Conservation (phyloP, 495 filamentous ascomycete genomes). For the Lineolata rhizophorae region DNA sequence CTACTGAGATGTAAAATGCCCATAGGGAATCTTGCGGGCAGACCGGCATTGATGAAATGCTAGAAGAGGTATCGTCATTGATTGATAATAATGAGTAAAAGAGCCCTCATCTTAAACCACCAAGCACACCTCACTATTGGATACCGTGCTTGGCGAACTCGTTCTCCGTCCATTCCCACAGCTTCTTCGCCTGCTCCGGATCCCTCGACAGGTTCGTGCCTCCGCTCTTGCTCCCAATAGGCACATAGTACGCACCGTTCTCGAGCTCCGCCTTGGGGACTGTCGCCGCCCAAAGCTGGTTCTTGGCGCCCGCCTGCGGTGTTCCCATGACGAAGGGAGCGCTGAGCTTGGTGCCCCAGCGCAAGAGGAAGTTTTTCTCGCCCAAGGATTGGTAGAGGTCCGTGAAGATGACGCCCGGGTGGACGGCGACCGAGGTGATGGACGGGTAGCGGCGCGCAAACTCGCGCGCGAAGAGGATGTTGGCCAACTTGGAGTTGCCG, state of each 20-base stretch:
- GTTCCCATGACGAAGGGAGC: neutral
- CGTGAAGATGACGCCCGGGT: slow-evolving; percentile 44
- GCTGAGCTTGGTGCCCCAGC: neutral
- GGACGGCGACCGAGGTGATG: slow-evolving; percentile 33
- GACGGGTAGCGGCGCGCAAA: slow-evolving; percentile 34
- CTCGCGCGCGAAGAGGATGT: slow-evolving; percentile 39
- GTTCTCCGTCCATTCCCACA: slow-evolving; percentile 11
- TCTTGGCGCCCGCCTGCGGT: slow-evolving; percentile 5
- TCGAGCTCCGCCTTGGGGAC: neutral
- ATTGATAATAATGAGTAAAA: no score
- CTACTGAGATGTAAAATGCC: no score
- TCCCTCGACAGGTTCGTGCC: slow-evolving; percentile 1
- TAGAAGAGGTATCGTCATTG: no score
- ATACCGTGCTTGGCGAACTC: slow-evolving; percentile 5
- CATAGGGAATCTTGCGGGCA: no score
- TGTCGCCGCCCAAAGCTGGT: slow-evolving; percentile 6
- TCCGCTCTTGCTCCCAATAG: slow-evolving; percentile 4
- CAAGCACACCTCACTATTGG: no score
- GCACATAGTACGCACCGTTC: slow-evolving; percentile 8
- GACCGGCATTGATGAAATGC: no score
- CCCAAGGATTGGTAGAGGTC: no score
- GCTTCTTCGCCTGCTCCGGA: slow-evolving; percentile 3
- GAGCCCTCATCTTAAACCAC: no score
- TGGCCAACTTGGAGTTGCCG: slow-evolving; percentile 44
- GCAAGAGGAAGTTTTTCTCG: no score